A percentile compares a stretch with the other conserved stretches of the same genome.
These are phyloP conservation scores for Coemansia umbellata DNA, from an alignment of 192 early-diverging fungal genomes.

Conservation along the genomic window DNA sequence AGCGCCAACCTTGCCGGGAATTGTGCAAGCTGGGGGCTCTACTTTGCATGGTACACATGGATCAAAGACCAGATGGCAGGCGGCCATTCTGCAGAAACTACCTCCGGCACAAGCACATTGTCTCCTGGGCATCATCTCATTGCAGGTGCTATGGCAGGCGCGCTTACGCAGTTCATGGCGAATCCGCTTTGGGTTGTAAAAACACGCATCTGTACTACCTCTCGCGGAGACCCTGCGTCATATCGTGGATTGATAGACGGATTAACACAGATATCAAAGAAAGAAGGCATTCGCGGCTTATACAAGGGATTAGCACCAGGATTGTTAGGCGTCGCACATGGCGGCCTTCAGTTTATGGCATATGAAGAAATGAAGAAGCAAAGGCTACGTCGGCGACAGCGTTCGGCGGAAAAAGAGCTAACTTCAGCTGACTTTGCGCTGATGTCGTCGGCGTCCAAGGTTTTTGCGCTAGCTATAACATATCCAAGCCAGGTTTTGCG, in stretches of 20 bases:
- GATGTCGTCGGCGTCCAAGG: constrained; percentile 85
- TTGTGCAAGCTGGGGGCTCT: constrained; percentile 93
- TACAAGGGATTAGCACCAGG: constrained; percentile 82
- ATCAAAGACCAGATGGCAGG: constrained; percentile 44
- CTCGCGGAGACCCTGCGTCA: constrained; percentile 51
- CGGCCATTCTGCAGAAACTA: constrained; percentile 40
- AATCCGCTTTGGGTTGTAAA: constrained; percentile 88
- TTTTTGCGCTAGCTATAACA: constrained; percentile 79
- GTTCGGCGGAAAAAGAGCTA: constrained; percentile 7
- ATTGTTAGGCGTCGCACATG: constrained; percentile 91
- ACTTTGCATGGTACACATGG: constrained; percentile 84
- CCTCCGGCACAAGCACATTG: constrained; percentile 51
- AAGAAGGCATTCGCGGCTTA: constrained; percentile 72
- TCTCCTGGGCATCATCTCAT: constrained; percentile 74
- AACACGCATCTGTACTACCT: constrained; percentile 75
- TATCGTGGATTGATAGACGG: constrained; percentile 69
- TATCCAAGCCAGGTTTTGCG: constrained; percentile 93
- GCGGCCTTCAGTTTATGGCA: constrained; percentile 96
- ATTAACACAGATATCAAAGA: constrained; percentile 52
- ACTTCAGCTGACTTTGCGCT: constrained; percentile 69
- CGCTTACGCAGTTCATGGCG: constrained; percentile 64
- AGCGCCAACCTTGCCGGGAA: constrained; percentile 87
- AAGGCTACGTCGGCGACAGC: constrained; percentile 27
- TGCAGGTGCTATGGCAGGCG: constrained; percentile 76
- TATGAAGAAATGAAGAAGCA: constrained; percentile 95